Percentiles rank a stretch among this genome's conserved stretches.
Evolutionary conservation across 805 yeast species (phyloP).

Genomic region (Starmerella geochares): DNA sequence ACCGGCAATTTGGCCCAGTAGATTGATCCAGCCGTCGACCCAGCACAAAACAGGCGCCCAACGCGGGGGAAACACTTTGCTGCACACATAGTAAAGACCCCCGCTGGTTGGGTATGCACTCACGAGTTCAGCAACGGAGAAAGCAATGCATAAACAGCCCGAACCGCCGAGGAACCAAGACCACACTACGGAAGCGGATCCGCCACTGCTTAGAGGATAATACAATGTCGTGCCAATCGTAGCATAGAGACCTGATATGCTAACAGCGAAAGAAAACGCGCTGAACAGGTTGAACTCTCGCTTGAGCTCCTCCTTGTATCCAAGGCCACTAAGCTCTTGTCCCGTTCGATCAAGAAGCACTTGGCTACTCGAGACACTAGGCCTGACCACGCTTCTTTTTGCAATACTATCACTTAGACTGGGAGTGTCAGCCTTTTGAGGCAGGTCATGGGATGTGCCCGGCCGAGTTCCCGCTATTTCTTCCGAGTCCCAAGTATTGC

Average conservation of each 20-base stretch:
- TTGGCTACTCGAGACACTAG: constrained; percentile 1
- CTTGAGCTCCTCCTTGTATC: constrained; percentile 52
- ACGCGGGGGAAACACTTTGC: constrained; percentile 27
- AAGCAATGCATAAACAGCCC: constrained; percentile 47
- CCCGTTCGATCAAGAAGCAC: neutral
- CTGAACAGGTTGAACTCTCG: constrained; percentile 51
- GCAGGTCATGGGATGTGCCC: neutral
- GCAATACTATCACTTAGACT: neutral
- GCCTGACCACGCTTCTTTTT: neutral
- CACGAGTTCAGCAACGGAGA: constrained; percentile 55
- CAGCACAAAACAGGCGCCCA: constrained; percentile 45
- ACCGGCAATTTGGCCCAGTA: constrained; percentile 33
- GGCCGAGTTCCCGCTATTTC: neutral
- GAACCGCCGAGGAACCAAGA: constrained; percentile 49
- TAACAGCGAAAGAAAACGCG: constrained; percentile 54
- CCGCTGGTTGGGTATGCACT: constrained; percentile 68
- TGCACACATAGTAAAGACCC: constrained; percentile 54
- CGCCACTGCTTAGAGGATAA: constrained; percentile 44
- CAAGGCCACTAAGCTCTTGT: constrained; percentile 35
- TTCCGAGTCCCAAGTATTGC: neutral
- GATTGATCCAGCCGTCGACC: constrained; percentile 46
- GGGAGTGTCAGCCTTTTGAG: neutral
- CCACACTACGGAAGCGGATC: constrained; percentile 56
- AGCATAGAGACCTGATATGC: constrained; percentile 57
- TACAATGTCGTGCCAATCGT: constrained; percentile 46